These are phyloP conservation scores for Tolypocladium ovalisporum DNA, from an alignment of 2,329 filamentous ascomycete genomes.

Conservation along the genomic window DNA sequence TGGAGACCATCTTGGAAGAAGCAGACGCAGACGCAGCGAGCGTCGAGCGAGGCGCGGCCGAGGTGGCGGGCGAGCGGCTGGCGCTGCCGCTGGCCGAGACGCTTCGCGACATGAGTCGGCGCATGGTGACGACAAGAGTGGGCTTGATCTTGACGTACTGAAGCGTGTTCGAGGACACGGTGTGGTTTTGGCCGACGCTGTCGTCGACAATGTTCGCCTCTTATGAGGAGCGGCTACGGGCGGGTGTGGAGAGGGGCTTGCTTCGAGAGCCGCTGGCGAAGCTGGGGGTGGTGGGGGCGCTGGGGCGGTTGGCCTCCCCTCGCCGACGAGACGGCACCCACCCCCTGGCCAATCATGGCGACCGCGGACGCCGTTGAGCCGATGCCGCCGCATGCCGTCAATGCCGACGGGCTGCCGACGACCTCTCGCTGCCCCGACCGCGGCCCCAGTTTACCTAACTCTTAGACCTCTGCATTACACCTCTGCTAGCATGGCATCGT, in stretches of 20 bases:
- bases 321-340: not conserved
- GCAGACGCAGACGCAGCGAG: constrained; percentile 9
- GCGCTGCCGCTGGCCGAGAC: constrained; percentile 21
- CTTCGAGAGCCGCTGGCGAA: not conserved
- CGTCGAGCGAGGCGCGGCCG: constrained; percentile 13
- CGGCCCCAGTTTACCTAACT: not conserved
- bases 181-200: not conserved
- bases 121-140: constrained; percentile 24
- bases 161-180: not conserved
- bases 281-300: not conserved
- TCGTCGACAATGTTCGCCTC: not conserved
- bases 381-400: constrained; percentile 9
- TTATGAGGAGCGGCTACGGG: constrained; percentile 1
- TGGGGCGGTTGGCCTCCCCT: not conserved
- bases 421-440: not conserved
- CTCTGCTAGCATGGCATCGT: no score
- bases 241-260: constrained; percentile 2
- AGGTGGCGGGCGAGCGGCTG: constrained; percentile 19
- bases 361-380: constrained; percentile 4
- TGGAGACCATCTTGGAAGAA: constrained; percentile 23
- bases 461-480: not conserved
- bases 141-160: constrained; percentile 1
- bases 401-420: constrained; percentile 2
- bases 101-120: constrained; percentile 32
- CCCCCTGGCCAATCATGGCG: not conserved